phyloP scores from a whole-genome alignment of 345 rosid genomes.

The Clausena lansium region DNA sequence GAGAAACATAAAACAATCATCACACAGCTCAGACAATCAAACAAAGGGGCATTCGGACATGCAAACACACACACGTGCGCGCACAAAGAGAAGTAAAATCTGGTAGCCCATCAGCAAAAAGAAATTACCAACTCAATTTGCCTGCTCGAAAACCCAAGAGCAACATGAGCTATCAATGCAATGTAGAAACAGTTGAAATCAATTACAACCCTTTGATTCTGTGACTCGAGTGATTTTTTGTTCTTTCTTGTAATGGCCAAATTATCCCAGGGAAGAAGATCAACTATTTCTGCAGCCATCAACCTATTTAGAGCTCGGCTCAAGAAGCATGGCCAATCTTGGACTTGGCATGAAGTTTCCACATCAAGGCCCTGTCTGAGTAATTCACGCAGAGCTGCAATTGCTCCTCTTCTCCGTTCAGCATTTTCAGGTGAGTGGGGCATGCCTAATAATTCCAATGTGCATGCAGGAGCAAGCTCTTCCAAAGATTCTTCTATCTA shows the following conservation, averaged over 20 bases:
- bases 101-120: constrained; percentile 14
- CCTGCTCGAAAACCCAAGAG: constrained; percentile 82
- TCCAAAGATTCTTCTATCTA: constrained; percentile 96
- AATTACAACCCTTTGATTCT: constrained; percentile 83
- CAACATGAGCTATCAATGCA: constrained; percentile 77
- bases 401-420: constrained; percentile 83
- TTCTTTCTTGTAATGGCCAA: constrained; percentile 68
- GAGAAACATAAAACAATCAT: constrained; percentile 7
- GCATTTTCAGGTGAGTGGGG: constrained; percentile 78
- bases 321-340: constrained; percentile 86
- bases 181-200: constrained; percentile 75
- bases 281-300: constrained; percentile 81
- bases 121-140: constrained; percentile 71
- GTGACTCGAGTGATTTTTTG: constrained; percentile 92
- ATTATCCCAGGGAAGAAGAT: constrained; percentile 87
- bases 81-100: constrained; percentile 8
- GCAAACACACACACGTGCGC: not conserved
- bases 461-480: constrained; percentile 99
- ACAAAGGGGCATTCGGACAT: not conserved
- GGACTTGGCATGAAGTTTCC: constrained; percentile 78
- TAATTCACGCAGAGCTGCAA: constrained; percentile 84
- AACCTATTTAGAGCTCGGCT: constrained; percentile 73
- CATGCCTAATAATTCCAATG: constrained; percentile 86
- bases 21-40: not conserved
- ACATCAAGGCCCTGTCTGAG: constrained; percentile 92